Evolutionary conservation across 148 eudicot genomes (phyloP), one percentile per base, ranked within the genome.

Genomic region (Rhododendron ferrugineum): DNA sequence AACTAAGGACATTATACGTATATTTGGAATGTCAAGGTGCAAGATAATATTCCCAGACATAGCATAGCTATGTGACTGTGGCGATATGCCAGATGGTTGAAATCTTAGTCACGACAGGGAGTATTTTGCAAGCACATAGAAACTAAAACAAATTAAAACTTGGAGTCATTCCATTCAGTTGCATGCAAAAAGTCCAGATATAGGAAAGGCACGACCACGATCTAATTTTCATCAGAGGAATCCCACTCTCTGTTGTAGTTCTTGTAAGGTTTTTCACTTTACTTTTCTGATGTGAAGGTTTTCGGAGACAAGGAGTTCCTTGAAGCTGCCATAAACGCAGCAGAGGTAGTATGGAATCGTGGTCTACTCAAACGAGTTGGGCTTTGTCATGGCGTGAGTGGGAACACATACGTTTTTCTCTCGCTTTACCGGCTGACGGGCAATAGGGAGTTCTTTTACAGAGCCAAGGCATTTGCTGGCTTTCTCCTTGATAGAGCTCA

Each of bases 301-400:
- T 93, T 91, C 70, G 88, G 90, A 76, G 92, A 90, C 2, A 70
- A 88, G 47, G 88, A 86, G 66, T 90, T 91, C 84, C 85, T 92
- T 66, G 83, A 94, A 87, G 94, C 94, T 22, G 94, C 94, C 23
- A 70, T 82, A 80, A 89, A 85, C 11, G 94, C 93, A 77, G 92
- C 93, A 32, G 93, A 92, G 82, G 88, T 91, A 14, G 93, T 94
- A 34, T 94, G 98, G 98, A 88, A 85, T 16, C 92, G 92, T 26
- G 95, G 98, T 9, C 88, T 93, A 72, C 91, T 94, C 50, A 93
- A 86, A 82, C 88, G 91, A 42, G 92, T 93, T 78, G 93, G 97
- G 26, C 85, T 94, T 68, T 94, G 94, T 85, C 95, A 94, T 83
- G 94, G 97, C 37, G 89, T 94, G 58, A 89, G 95, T 83, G 97